A percentile compares a stretch with the other conserved stretches of the same genome.
These are phyloP conservation scores for Russula lepida DNA, from an alignment of 768 basidiomycete species.

Conservation along the genomic window DNA sequence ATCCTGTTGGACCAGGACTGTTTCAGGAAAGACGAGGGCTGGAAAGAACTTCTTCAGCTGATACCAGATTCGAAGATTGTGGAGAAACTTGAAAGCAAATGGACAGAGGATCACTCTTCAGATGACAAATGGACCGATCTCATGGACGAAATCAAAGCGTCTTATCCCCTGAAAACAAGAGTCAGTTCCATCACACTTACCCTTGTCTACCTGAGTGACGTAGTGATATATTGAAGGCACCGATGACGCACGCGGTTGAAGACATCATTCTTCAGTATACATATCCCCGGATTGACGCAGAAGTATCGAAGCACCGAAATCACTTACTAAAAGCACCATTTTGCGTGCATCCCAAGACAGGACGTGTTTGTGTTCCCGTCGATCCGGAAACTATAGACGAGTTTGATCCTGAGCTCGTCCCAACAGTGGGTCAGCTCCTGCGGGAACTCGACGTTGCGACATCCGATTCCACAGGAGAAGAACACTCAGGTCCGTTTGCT, in stretches of 20 bases:
- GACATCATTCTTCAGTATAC: conserved; percentile 91
- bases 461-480: conserved; percentile 13
- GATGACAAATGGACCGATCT: conserved; percentile 69
- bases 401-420: conserved; percentile 81
- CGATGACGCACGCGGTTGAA: conserved; percentile 50
- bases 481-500: conserved; percentile 15
- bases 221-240: conserved; percentile 23
- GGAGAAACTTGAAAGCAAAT: conserved; percentile 44
- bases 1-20: conserved; percentile 80
- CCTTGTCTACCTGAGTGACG: background rate
- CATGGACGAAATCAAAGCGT: conserved; percentile 30
- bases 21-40: conserved; percentile 62
- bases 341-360: conserved; percentile 94
- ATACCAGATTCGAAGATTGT: conserved; percentile 56
- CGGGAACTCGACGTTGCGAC: conserved; percentile 54
- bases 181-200: conserved; percentile 26
- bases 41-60: conserved; percentile 62
- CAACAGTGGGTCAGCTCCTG: conserved; percentile 80
- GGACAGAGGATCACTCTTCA: conserved; percentile 55
- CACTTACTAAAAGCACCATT: conserved; percentile 98
- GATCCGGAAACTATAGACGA: conserved; percentile 65
- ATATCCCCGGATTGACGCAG: conserved; percentile 92
- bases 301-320: conserved; percentile 95
- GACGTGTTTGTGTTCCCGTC: conserved; percentile 89
- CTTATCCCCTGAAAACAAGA: conserved; percentile 22